phyloP scores from a whole-genome alignment of 139 green algal species.

The Chlorella sp. region DNA sequence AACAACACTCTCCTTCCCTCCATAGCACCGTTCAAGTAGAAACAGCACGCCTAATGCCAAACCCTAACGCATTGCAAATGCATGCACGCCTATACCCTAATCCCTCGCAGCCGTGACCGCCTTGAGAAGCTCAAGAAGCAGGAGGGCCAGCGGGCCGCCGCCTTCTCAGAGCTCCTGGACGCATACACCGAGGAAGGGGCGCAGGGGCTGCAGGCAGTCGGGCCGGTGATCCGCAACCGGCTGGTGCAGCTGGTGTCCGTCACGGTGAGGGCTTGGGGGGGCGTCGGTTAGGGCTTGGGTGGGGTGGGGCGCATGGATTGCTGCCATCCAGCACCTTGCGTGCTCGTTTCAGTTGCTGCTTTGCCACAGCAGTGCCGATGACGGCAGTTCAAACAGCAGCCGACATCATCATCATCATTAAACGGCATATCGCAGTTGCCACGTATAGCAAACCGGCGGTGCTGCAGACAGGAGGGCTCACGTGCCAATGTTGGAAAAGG shows the following conservation, averaged over 20 bases:
- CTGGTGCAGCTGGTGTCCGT: conserved; percentile 4
- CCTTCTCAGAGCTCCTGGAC: conserved; percentile 18
- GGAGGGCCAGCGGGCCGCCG: conserved; percentile 19
- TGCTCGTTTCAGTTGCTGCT: too few species aligned
- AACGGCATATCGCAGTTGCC: too few species aligned
- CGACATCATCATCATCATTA: not conserved
- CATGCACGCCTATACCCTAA: not conserved
- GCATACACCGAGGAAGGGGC: conserved; percentile 12
- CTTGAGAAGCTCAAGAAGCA: conserved; percentile 19
- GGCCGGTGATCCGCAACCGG: not conserved
- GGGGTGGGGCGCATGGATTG: not conserved
- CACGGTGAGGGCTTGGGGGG: not conserved
- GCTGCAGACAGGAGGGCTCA: too few species aligned
- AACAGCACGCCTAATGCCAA: too few species aligned
- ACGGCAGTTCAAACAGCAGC: too few species aligned
- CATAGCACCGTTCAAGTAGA: not conserved
- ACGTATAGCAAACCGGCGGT: too few species aligned
- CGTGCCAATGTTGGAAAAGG: too few species aligned
- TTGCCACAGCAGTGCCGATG: too few species aligned
- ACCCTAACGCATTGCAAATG: too few species aligned
- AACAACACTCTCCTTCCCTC: not conserved
- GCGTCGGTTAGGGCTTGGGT: not conserved
- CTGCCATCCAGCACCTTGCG: too few species aligned
- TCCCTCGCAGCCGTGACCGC: conserved; percentile 17
- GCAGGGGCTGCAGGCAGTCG: not conserved